Percentiles rank a stretch among this genome's conserved stretches.
phyloP scores from a whole-genome alignment of 768 basidiomycete species.

The Tulasnella sp. region DNA sequence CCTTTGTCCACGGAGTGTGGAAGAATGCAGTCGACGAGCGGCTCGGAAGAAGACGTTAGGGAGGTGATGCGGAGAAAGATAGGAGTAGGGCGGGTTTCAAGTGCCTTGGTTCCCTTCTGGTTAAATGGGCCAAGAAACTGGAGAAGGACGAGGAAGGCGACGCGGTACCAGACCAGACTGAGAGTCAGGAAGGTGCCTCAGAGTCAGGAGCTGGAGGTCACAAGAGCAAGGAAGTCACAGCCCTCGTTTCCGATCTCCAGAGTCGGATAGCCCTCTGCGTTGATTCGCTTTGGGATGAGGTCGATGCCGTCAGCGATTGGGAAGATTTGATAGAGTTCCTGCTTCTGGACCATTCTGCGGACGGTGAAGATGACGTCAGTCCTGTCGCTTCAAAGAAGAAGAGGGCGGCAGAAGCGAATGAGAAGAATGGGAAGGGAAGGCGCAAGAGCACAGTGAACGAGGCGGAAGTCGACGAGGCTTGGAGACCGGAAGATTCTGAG shows the following conservation, averaged over 20 bases:
- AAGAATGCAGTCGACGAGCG: constrained; percentile 68
- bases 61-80: constrained; percentile 28
- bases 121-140: constrained; percentile 62
- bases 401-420: constrained; percentile 24
- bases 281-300: constrained; percentile 80
- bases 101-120: constrained; percentile 59
- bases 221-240: constrained; percentile 38
- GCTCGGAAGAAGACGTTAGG: constrained; percentile 29
- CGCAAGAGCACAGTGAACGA: constrained; percentile 37
- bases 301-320: constrained; percentile 72
- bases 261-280: constrained; percentile 68
- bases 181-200: constrained; percentile 22
- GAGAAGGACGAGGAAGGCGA: constrained; percentile 36
- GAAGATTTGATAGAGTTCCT: constrained; percentile 70
- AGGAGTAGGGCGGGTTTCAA: constrained; percentile 57
- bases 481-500: constrained; percentile 80
- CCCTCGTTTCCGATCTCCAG: constrained; percentile 36
- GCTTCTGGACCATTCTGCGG: constrained; percentile 78
- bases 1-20: constrained; percentile 74
- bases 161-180: constrained; percentile 34
- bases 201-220: constrained; percentile 35
- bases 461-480: constrained; percentile 54
- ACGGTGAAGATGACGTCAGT: constrained; percentile 34
- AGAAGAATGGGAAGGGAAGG: constrained; percentile 26
- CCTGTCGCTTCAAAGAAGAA: constrained; percentile 24